Base-by-base conservation (phyloP, 2,329 filamentous ascomycete species). In the Colletotrichum musae region DNA sequence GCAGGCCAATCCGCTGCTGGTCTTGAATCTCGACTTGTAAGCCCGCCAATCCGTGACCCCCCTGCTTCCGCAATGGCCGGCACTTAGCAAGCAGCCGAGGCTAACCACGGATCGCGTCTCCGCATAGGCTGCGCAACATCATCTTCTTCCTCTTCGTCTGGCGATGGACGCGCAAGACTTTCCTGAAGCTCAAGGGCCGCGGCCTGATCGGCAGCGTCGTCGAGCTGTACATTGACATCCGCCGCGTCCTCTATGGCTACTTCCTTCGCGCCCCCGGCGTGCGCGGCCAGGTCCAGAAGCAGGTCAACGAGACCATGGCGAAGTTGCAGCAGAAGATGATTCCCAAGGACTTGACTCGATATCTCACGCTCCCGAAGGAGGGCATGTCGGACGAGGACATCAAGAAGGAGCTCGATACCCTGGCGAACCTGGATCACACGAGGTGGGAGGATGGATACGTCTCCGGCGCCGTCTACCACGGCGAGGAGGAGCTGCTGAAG, bases 391-490 rank as follows among this genome's bases (percentile, higher is more conserved):
- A 91, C 50, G 94, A 98, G 18, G 89, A 91, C 71, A 88, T 99
- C 50, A 89, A 91, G 74, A 88, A 89, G 70, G 95, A 98, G 84
- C 87, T 99, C 71, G 89, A 91, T 70, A 89, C 90, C 73, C 85
- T 99, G 73, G 91, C 92, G 16, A 90, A 87, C 57, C 93, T 99
- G 93, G 92, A 98, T 75, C 96, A 98, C 81, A 97, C 95, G 2
- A 89, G 93, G 72, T 99, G 96, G 96, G 96, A 99, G 82, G 95
- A 98, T 80, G 96, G 96, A 9, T 92, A 90, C 72, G 96, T 99
- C 63, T 97, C 93, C 50, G 96, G 96, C 36, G 95, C 96, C 32
- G 96, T 99, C 41, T 99, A 99, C 78, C 95, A 98, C 78, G 96
- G 96, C 72, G 96, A 96, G 61, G 88, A 93, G 47, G 91, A 92